Percentiles rank a stretch among this genome's conserved stretches.
These are phyloP conservation scores for Aspergillus biplanus DNA, from an alignment of 495 filamentous ascomycete species.

Conservation along the genomic window DNA sequence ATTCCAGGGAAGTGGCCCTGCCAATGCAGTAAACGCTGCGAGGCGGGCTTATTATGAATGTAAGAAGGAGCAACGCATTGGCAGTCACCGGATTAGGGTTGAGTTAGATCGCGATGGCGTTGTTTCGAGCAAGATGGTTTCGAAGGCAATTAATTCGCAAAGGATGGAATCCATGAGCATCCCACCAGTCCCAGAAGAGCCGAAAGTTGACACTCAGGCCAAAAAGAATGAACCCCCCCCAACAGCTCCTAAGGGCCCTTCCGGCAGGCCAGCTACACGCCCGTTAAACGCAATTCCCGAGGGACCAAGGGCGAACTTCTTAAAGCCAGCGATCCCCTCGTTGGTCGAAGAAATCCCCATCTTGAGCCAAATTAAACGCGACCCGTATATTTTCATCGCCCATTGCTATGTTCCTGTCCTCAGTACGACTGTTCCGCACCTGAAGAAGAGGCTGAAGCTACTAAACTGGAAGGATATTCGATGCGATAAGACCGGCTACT, in stretches of 20 bases:
- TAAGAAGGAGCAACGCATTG: conserved; percentile 72
- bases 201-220: conserved; percentile 31
- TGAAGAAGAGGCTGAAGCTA: conserved; percentile 81
- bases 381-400: conserved; percentile 92
- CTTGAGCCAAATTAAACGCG: conserved; percentile 67
- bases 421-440: conserved; percentile 76
- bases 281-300: conserved; percentile 46
- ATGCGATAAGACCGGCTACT: conserved; percentile 85
- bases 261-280: conserved; percentile 59
- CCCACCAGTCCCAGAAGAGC: conserved; percentile 25
- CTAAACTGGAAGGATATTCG: conserved; percentile 78
- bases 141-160: conserved; percentile 68
- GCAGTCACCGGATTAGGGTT: conserved; percentile 71
- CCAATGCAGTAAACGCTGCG: conserved; percentile 76
- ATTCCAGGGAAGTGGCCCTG: conserved; percentile 48
- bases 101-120: conserved; percentile 87
- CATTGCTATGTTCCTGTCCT: conserved; percentile 87
- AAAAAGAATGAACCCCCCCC: conserved; percentile 69
- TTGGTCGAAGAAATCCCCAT: conserved; percentile 65
- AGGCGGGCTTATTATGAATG: conserved; percentile 65
- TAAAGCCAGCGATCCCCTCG: conserved; percentile 51
- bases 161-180: conserved; percentile 50
- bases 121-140: conserved; percentile 73
- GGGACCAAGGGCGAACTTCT: conserved; percentile 43
- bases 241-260: conserved; percentile 84